Evolutionary conservation across 1,284 basidiomycete species (phyloP).

Genomic region (Pseudozyma hubeiensis): DNA sequence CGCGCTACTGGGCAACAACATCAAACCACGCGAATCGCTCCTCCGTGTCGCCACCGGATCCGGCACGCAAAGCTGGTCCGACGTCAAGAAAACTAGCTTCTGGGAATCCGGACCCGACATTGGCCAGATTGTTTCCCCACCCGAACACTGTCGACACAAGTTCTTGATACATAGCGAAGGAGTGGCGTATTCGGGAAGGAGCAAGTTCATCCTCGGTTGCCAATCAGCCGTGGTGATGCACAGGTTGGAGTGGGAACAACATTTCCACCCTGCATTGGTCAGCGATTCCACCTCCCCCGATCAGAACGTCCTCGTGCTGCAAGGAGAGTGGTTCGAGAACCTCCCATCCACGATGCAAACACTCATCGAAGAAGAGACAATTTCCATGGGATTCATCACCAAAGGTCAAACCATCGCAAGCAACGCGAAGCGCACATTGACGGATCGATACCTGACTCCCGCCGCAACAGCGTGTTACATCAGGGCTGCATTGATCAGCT

Average conservation of each 20-base stretch:
- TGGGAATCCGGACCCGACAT: conserved; percentile 34
- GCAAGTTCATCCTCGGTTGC: conserved; percentile 50
- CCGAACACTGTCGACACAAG: conserved; percentile 50
- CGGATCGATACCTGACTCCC: conserved; percentile 50
- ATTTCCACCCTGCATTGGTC: conserved; percentile 57
- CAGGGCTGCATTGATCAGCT: conserved; percentile 42
- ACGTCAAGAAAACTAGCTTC: conserved; percentile 53
- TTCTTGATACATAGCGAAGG: conserved; percentile 57
- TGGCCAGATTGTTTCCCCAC: conserved; percentile 29
- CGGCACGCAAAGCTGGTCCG: conserved; percentile 29
- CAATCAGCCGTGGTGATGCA: conserved; percentile 47
- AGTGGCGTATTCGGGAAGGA: conserved; percentile 53
- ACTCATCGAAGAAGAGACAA: conserved; percentile 15
- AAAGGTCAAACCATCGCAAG: conserved; percentile 19
- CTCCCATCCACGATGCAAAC: conserved; percentile 18
- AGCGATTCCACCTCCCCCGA: conserved; percentile 10
- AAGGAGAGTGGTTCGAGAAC: conserved; percentile 19
- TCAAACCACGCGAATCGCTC: conserved; percentile 25
- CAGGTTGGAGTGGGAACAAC: conserved; percentile 51
- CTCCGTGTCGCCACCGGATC: conserved; percentile 32
- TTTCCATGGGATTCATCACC: background rate
- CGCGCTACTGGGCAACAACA: conserved; percentile 17
- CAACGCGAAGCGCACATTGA: conserved; percentile 40
- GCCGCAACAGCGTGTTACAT: conserved; percentile 50
- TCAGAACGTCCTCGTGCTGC: conserved; percentile 24